Conservation (phyloP, 805 yeast species). For the Cyberlindnera galapagoensis region DNA sequence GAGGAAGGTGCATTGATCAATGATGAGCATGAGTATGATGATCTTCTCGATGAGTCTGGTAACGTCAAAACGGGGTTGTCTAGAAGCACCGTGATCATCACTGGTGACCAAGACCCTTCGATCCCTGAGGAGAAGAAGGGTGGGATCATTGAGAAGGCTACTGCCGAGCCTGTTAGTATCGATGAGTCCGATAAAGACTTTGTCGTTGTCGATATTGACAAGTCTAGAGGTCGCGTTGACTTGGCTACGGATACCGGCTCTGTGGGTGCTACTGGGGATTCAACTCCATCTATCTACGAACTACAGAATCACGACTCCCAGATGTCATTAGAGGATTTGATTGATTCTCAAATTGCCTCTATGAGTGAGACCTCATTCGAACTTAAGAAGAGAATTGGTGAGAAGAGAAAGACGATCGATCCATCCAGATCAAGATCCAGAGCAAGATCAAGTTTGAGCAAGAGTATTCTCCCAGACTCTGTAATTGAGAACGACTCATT, state of each 20-base stretch:
- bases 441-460: constrained; percentile 13
- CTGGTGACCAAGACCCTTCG: constrained; percentile 8
- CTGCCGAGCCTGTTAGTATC: constrained; percentile 6
- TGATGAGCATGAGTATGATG: constrained; percentile 50
- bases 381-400: constrained; percentile 14
- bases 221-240: constrained; percentile 1
- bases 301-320: constrained; percentile 14
- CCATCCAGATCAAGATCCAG: constrained; percentile 9
- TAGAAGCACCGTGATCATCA: constrained; percentile 10
- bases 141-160: constrained; percentile 1
- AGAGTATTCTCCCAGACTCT: constrained; percentile 25
- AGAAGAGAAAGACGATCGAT: constrained; percentile 6
- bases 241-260: constrained; percentile 1
- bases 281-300: constrained; percentile 15
- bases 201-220: constrained; percentile 21
- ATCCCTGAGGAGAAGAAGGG: constrained; percentile 5
- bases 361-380: constrained; percentile 19
- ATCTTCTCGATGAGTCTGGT: constrained; percentile 47
- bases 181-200: constrained; percentile 17
- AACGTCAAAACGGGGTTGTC: constrained; percentile 31
- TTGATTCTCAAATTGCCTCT: constrained; percentile 26
- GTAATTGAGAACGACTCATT: constrained; percentile 32
- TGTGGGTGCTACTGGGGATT: neutral
- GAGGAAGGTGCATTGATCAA: constrained; percentile 47
- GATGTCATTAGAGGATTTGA: constrained; percentile 23